Evolutionary conservation across 352 stramenopile genomes (phyloP), one percentile per base, ranked within the genome.

Genomic region (Pythium aquatile): DNA sequence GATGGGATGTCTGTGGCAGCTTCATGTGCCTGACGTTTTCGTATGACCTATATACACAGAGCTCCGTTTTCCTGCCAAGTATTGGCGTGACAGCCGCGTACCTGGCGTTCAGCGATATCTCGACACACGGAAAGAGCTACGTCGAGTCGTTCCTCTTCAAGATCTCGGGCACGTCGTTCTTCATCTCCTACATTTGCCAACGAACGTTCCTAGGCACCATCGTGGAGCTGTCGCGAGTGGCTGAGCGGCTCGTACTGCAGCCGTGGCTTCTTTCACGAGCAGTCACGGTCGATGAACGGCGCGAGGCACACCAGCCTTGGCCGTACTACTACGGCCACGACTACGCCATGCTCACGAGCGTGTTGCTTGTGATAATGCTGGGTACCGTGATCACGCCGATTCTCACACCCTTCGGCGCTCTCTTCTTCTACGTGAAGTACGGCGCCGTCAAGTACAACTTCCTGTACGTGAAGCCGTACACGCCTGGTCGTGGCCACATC

Each of bases 151-250:
- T 93, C 58, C 68, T 93, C 40, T 91, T 87, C 73, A 91, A 93
- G 59, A 75, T 93, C 30, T 91, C 81, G 11, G 83, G 85, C n/a
- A 68, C 61, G 16, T 91, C 84, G 5, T 91, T 93, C 67, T 93
- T 93, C 78, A 90, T 93, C 68, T 89, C 85, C 58, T 93, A 93
- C 55, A 69, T 93, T n/a, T 91, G 83, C 24, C 85, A 93, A 58
- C 79, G 85, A 53, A 80, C 83, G 37, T 92, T 94, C 39, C 72
- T 94, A 1, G 83, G 83, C 7, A 75, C 78, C 4, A 87, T 92
- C 48, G 68, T 92, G n/a, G 78, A 89, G 64, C 74, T 94, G 33
- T 85, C 81, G 59, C 78, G 85, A 2, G 74, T 82, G 40, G 75
- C 75, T 9, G 83, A 94, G 58, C 81, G 78, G 1, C 66, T 87